phyloP scores from a whole-genome alignment of 345 rosid genomes.

The Hibiscus mutabilis region DNA sequence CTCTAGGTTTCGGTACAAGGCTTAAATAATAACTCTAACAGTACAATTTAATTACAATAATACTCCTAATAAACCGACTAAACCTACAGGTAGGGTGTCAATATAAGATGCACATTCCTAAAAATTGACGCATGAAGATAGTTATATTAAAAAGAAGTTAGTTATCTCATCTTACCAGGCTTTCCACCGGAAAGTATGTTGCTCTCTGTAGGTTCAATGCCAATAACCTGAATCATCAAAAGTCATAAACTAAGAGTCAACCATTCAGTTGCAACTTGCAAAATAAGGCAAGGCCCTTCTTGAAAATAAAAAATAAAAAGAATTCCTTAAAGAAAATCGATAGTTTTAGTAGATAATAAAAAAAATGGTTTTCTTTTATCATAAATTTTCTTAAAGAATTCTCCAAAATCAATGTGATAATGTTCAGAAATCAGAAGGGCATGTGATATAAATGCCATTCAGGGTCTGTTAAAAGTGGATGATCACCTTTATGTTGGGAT shows the following conservation, averaged over 20 bases:
- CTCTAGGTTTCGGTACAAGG: too few relatives aligned
- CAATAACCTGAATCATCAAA: constrained; percentile 53
- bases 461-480: not conserved
- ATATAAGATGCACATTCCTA: not conserved
- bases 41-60: too few relatives aligned
- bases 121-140: not conserved
- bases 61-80: too few relatives aligned
- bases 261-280: not conserved
- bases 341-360: not conserved
- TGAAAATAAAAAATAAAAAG: not conserved
- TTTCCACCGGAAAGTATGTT: constrained; percentile 80
- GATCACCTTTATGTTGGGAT: constrained; percentile 58
- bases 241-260: not conserved
- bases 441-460: not conserved
- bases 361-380: not conserved
- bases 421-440: not conserved
- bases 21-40: too few relatives aligned
- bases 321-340: not conserved
- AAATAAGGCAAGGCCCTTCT: not conserved
- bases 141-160: not conserved
- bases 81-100: not conserved
- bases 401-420: not conserved
- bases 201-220: constrained; percentile 78
- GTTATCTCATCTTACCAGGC: constrained; percentile 43
- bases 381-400: not conserved